Evolutionary conservation across 2,329 filamentous ascomycete species (phyloP), one percentile per base, ranked within the genome.

Genomic region (Fusarium compactum): DNA sequence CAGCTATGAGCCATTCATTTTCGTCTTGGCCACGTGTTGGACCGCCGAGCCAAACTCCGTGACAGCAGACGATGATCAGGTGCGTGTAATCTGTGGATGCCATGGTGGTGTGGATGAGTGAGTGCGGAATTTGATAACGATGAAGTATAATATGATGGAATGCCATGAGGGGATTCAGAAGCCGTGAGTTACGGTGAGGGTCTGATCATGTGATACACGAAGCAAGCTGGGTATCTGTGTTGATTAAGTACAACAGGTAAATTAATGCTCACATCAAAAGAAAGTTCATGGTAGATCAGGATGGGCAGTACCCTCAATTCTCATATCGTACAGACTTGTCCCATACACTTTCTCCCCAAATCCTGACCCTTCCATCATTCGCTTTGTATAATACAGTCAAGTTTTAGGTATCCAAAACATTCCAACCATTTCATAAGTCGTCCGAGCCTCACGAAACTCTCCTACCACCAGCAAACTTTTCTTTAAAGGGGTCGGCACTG

Each of bases 41-140:
- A 0, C 89, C 89, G 27, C 90, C 90, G 16, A 84, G 80, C 85
- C 92, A 97, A 62, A 95, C 93, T 29, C 89, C 92, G 80, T 97
- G 94, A 78, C 94, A 95, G 82, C 93, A 96, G 53, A 97, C 91
- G 50, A 97, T 82, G 54, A 97, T 88, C 14, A 97, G 85, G 69
- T 92, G 86, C 5, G 79, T 80, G 29, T 81, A 80, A 69, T 92
- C 85, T 8, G 79, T 80, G 29, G 82, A 80, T 1, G 67, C 44
- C 34, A 62, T 64, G 56, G 62, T 22, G 27, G 25, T 62, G 71
- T 65, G 45, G 41, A 40, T n/a, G 22, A 38, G 6, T 41, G 22
- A 40, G 25, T 7, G 11, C 8, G 20, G 6, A 24, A 22, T 9
- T 16, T 22, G 10, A 5, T 38, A n/a, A 15, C 5, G 18, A 40